Base-by-base conservation (phyloP, 208 protist genomes). In the Wallacemonas collosoma region DNA sequence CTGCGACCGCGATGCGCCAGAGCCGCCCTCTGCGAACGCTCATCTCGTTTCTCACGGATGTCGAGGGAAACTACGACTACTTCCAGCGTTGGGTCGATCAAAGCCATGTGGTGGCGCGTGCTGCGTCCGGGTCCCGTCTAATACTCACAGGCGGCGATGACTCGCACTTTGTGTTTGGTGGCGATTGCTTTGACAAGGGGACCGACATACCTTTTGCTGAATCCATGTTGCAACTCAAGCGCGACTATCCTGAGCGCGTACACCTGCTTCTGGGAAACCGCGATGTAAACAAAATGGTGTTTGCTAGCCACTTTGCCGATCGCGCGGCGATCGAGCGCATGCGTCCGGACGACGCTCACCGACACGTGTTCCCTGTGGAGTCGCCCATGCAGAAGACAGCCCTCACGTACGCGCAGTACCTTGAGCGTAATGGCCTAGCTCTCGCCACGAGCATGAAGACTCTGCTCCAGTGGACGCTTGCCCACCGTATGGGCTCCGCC, bases 201-300 rank as follows among this genome's bases (percentile, higher is more conserved):
- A 51, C 60, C 39, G 86, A 91, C 60, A 63, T 92, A 15, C 44
- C 73, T 17, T 81, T 92, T 67, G 50, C 74, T 1, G 72, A 60
- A 45, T 62, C 68, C 54, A 69, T 94, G 35, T 12, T 89, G 14
- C 68, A 76, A 39, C 79, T 94, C 44, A 83, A 90, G 68, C 48
- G 73, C 40, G 61, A 76, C 39, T 75, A 91, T 75, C 86, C 86
- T 8, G 68, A 81, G 2, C 81, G 85, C 2, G 89, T 94, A 45
- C 79, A 83, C 73, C 74, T 89, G 15, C 81, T 91, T 51, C 72
- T 91, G 56, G 89, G 89, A 35, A 94, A 94, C 73, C 80, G 89
- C 43, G 89, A 94, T 70, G 71, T 91, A 58, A 94, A 94, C 75
- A 94, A 94, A 69, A 80, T 91, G 79, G 73, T 82, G 15, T 75